Evolutionary conservation across 768 basidiomycete genomes (phyloP), one percentile per base, ranked within the genome.

Genomic region (Lactarius akahatsu): DNA sequence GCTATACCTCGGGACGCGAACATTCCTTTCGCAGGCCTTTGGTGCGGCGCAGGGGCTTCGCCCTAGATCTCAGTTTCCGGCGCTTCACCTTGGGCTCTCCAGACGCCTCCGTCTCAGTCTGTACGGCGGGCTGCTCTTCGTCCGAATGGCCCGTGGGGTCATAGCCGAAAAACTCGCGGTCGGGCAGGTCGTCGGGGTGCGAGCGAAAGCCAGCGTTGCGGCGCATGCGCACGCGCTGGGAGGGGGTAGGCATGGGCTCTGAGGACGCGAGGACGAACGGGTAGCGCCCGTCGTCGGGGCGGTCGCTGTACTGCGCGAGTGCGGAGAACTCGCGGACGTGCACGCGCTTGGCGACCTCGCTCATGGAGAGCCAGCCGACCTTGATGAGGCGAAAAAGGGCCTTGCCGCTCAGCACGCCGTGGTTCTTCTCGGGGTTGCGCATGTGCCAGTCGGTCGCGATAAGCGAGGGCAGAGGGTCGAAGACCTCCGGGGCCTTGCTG

Each of bases 391-490:
- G 68, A 43, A 71, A 71, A 40, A 77, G 71, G 13, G 62, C 30
- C 67, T 72, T 72, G 18, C 71, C 71, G 13, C 67, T 60, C 15
- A 72, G 64, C 7, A 61, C 50, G 40, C 65, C 70, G 34, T 30
- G 43, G 18, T 57, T 55, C 52, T 60, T 57, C 20, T 43, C 26
- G 1, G 64, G 47, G 7, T 70, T 64, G n/a, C 74, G 75, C 57
- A 77, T 68, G 68, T 74, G 71, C 67, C 69, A 68, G 69, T 76
- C 75, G 64, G 75, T 69, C 28, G 64, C 61, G 54, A 72, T 55
- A 34, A 77, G 73, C 4, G 71, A 59, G 2, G 70, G 64, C 13
- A 71, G 28, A 1, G 75, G 73, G 50, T 70, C 66, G 26, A 73
- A 77, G 1, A 73, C 11, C 59, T 74, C 76, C 16, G 73, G 74